These are phyloP conservation scores for Sarocladium strictum DNA, from an alignment of 2,329 filamentous ascomycete species.

Conservation along the genomic window DNA sequence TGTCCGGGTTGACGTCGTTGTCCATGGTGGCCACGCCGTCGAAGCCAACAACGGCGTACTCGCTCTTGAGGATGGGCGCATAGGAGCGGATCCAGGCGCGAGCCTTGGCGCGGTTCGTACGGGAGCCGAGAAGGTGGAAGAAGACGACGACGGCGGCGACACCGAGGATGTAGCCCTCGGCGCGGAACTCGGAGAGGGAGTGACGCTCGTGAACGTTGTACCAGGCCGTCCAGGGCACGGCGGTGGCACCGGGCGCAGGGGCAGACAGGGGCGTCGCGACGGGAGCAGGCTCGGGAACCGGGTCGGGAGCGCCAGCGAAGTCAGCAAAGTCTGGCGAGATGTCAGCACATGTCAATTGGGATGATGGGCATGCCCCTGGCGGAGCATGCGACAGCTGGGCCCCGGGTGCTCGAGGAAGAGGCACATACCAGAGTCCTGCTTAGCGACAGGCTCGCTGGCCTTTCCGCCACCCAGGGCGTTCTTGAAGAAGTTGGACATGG, in stretches of 20 bases:
- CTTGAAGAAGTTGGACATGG: constrained; percentile 58
- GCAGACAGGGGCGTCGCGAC: constrained; percentile 40
- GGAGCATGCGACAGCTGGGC: neutral
- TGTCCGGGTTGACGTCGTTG: constrained; percentile 32
- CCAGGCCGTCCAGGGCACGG: constrained; percentile 81
- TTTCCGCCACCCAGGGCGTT: constrained; percentile 65
- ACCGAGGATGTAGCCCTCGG: constrained; percentile 76
- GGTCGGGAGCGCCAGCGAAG: constrained; percentile 74
- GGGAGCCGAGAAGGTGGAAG: constrained; percentile 75
- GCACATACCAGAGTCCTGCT: constrained; percentile 58
- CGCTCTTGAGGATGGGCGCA: constrained; percentile 63
- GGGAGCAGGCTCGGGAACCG: constrained; percentile 45
- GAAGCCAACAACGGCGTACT: constrained; percentile 87
- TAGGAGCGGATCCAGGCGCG: constrained; percentile 75
- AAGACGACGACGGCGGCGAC: constrained; percentile 69
- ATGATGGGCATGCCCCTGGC: neutral
- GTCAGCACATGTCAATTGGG: neutral
- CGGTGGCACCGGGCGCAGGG: constrained; percentile 40
- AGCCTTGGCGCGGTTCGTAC: constrained; percentile 73
- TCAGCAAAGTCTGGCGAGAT: constrained; percentile 75
- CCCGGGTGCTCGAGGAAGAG: constrained; percentile 1
- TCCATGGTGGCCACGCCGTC: constrained; percentile 47
- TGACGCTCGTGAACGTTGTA: constrained; percentile 95
- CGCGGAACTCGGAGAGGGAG: constrained; percentile 74
- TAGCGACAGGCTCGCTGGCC: constrained; percentile 37